Base-by-base conservation (phyloP, 2,329 filamentous ascomycete genomes). In the Cytospora schulzeri region DNA sequence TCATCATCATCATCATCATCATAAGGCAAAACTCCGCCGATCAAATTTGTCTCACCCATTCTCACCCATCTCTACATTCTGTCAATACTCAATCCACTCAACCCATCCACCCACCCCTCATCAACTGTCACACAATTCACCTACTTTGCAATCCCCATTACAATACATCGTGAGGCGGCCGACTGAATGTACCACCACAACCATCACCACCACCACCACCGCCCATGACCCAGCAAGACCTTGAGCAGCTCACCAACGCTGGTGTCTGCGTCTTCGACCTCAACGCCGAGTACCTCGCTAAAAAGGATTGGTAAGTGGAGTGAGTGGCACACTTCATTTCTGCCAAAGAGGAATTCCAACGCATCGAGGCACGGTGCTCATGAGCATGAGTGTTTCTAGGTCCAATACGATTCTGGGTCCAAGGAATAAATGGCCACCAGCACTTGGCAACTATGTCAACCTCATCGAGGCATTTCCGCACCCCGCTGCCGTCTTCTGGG, bases 401-500 rank as follows among this genome's bases (percentile, higher is more conserved):
- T 56, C 60, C 22, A 17, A 56, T 12, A 62, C 60, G 19, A 19
- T 26, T 14, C 52, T 62, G 14, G 60, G 52, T 15, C 28, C 29
- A 9, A 7, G 28, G 24, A 1, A 19, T 1, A 35, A 50, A 11
- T 62, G 60, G 60, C 41, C 52, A 17, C 52, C 31, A 35, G 24
- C 60, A 17, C 60, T 62, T 14, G 17, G 28, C 38, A 56, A 41
- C 22, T 62, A 62, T 15, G 52, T 51, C 41, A 51, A 14, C 11
- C 52, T 62, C 17, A 38, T 62, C 29, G 50, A 56, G 60, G 60
- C 60, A 19, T 17, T 62, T 2, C 60, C 60, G 1, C 60, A 62
- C n/a, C 60, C 60, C 4, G 60, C 60, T 56, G 60, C 60, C 15
- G 41, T 62, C 22, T 62, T 62, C 38, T 62, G 60, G 60, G 60